phyloP scores from a whole-genome alignment of 2,329 filamentous ascomycete species.

The Berkeleyomyces rouxiae region DNA sequence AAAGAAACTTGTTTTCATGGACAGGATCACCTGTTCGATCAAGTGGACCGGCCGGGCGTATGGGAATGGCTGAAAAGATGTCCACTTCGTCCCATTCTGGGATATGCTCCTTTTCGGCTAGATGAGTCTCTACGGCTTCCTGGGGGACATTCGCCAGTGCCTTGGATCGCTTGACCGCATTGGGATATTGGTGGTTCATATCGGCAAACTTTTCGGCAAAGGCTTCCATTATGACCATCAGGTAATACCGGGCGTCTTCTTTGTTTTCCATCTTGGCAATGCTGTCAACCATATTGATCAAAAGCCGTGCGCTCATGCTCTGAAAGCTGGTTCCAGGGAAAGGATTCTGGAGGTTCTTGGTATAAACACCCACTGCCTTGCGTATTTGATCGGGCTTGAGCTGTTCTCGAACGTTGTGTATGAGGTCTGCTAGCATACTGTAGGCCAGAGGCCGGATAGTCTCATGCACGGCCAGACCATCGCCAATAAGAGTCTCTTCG shows the following conservation, averaged over 20 bases:
- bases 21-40: constrained; percentile 84
- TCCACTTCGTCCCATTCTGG: constrained; percentile 98
- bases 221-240: constrained; percentile 94
- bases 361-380: constrained; percentile 93
- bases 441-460: constrained; percentile 91
- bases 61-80: constrained; percentile 89
- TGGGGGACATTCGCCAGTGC: constrained; percentile 27
- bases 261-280: constrained; percentile 91
- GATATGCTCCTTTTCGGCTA: constrained; percentile 61
- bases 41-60: constrained; percentile 60
- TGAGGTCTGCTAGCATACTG: constrained; percentile 94
- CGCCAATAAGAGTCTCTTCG: constrained; percentile 83
- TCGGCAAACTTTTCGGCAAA: constrained; percentile 96
- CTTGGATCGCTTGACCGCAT: constrained; percentile 83
- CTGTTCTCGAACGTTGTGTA: constrained; percentile 90
- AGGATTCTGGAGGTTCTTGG: constrained; percentile 83
- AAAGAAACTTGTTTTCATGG: constrained; percentile 92
- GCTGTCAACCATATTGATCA: constrained; percentile 96
- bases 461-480: constrained; percentile 91
- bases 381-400: constrained; percentile 80
- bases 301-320: constrained; percentile 94
- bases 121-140: constrained; percentile 64
- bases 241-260: constrained; percentile 80
- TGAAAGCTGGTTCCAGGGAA: constrained; percentile 98
- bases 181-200: constrained; percentile 93